Evolutionary conservation across 2,329 filamentous ascomycete genomes (phyloP).

Genomic region (Fusarium avenaceum): DNA sequence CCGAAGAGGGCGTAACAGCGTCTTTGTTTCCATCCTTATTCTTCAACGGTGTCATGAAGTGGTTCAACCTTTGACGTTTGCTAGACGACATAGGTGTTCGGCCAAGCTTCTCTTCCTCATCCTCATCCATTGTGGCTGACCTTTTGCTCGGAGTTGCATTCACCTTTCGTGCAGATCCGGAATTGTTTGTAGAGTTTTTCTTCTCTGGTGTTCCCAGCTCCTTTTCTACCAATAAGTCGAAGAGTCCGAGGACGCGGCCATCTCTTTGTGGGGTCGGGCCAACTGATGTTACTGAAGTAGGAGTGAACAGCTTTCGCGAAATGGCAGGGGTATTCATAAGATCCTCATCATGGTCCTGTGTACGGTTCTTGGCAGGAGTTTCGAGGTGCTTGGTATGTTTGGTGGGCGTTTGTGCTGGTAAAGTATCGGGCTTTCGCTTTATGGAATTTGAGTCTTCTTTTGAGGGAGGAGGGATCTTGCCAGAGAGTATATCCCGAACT

Average conservation of each 20-base stretch:
- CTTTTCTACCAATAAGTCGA: constrained; percentile 74
- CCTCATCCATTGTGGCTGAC: constrained; percentile 49
- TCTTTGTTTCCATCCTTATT: constrained; percentile 57
- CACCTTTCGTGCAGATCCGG: constrained; percentile 21
- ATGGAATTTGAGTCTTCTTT: constrained; percentile 54
- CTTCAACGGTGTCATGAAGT: constrained; percentile 75
- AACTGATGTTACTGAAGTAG: constrained; percentile 70
- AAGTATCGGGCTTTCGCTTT: constrained; percentile 59
- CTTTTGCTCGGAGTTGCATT: constrained; percentile 65
- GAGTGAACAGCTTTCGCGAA: constrained; percentile 71
- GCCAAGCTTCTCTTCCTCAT: constrained; percentile 54
- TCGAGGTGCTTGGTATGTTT: constrained; percentile 64
- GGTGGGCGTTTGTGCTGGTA: constrained; percentile 61
- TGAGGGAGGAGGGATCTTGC: constrained; percentile 62
- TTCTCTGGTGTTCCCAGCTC: constrained; percentile 65
- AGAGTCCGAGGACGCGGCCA: constrained; percentile 81
- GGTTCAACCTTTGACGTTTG: constrained; percentile 72
- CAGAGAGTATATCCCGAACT: constrained; percentile 69
- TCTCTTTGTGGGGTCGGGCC: constrained; percentile 86
- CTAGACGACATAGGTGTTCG: constrained; percentile 68
- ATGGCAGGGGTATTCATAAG: constrained; percentile 68
- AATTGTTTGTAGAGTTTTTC: constrained; percentile 49
- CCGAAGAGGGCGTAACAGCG: constrained; percentile 62
- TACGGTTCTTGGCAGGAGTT: constrained; percentile 61
- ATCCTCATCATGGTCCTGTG: constrained; percentile 55